These are phyloP conservation scores for Beauveria sp. DNA, from an alignment of 2,329 filamentous ascomycete genomes.

Conservation along the genomic window DNA sequence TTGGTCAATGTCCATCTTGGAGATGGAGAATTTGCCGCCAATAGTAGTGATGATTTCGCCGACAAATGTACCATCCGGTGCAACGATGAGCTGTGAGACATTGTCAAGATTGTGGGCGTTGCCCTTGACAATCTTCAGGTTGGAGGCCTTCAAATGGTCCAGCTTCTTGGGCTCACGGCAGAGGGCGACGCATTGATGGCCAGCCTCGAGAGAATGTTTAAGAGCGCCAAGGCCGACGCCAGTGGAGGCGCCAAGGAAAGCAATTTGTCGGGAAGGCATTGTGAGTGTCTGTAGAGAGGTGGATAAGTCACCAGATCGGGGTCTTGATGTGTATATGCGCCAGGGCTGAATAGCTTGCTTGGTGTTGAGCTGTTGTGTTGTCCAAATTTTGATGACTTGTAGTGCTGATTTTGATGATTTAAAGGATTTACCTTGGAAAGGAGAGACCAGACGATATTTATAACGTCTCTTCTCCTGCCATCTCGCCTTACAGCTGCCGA, in stretches of 20 bases:
- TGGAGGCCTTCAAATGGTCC: slow-evolving; percentile 27
- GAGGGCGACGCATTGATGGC: slow-evolving; percentile 40
- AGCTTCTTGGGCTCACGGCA: slow-evolving; percentile 45
- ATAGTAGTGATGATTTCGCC: slow-evolving; percentile 42
- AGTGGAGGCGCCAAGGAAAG: slow-evolving; percentile 47
- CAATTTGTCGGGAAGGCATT: slow-evolving; percentile 25
- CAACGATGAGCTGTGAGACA: slow-evolving; percentile 29
- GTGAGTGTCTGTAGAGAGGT: not conserved
- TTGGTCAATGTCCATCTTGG: slow-evolving; percentile 33
- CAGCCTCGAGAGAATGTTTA: slow-evolving; percentile 35
- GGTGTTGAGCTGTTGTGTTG: not conserved
- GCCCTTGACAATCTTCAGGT: slow-evolving; percentile 38
- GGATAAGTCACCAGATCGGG: not conserved
- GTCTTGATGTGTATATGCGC: not conserved
- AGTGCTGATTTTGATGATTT: not conserved
- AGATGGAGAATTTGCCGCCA: slow-evolving; percentile 28
- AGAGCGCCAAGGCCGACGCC: slow-evolving; percentile 42
- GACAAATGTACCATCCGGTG: slow-evolving; percentile 26
- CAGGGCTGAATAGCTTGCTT: not conserved
- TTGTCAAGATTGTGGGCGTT: slow-evolving; percentile 35
- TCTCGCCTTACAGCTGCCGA: not conserved
- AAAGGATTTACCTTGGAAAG: not conserved
- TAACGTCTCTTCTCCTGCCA: not conserved
- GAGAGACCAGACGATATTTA: not conserved
- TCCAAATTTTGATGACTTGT: not conserved